Base-by-base conservation (phyloP, 768 basidiomycete species). In the Collybiopsis luxurians region DNA sequence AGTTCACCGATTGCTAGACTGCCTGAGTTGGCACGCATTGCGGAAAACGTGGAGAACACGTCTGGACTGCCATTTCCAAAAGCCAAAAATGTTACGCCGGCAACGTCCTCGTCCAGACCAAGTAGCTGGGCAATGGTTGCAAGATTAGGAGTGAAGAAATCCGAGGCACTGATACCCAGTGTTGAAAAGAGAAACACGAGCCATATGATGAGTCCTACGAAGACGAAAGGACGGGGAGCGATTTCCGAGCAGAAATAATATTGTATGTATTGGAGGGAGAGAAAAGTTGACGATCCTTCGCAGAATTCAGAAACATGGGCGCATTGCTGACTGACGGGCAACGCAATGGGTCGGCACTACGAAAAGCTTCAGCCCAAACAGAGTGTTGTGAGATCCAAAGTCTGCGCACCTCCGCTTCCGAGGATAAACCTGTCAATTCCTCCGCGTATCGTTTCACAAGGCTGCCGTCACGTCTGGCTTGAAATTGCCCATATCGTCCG, bases 31-130 rank as follows among this genome's bases (percentile, higher is more conserved):
- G 86, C 79, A 28, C 85, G 85, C 84, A 99, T 89, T 19, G 96
- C 92, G 1, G 93, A 90, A 69, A 96, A 97, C 0, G 97, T 99
- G 5, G 93, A 89, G 70, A 98, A 98, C 3, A 98, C 82, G 69
- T 98, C 96, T 0, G 96, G 96, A 65, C 92, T 95, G 28, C 95
- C 96, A 67, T 98, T 98, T 39, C 96, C 96, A 67, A 98, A 95
- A 0, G 97, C 97, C 27, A 99, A 80, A 63, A 99, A 91, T 0
- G 97, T 99, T 23, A 98, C 95, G 0, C 97, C 97, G 0, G 97
- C 95, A 15, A 98, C 86, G 54, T 92, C 91, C 67, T 99, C 95
- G 64, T 91, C 90, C 39, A 99, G 72, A 0, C 94, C 90, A 3
- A 99, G 82, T 3, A 91, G 74, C 49, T 87, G 82, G 0, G 96